phyloP scores from a whole-genome alignment of 768 basidiomycete species.

The Ramaria sp. region DNA sequence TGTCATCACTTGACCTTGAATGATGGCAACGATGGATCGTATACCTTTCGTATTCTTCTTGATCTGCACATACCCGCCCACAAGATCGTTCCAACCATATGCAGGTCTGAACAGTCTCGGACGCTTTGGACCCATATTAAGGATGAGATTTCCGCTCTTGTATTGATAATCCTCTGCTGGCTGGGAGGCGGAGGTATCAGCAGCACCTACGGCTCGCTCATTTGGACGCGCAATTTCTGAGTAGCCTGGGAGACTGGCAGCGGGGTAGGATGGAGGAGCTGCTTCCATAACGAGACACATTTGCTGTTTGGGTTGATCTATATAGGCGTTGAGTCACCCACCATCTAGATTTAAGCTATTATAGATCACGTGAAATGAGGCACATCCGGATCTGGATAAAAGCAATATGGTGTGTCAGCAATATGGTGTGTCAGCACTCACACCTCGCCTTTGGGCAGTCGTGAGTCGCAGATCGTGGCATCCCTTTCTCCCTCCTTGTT shows the following conservation, averaged over 20 bases:
- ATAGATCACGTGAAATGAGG: too few relatives aligned
- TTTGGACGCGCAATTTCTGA: neutral
- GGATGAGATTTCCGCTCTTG: slow-evolving; percentile 27
- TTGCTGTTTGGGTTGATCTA: too few relatives aligned
- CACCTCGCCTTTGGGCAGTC: too few relatives aligned
- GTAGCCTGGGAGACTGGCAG: neutral
- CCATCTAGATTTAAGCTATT: too few relatives aligned
- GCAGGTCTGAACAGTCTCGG: slow-evolving; percentile 28
- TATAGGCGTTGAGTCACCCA: too few relatives aligned
- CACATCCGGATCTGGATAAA: too few relatives aligned
- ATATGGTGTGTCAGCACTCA: too few relatives aligned
- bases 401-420: too few relatives aligned
- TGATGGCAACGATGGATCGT: slow-evolving; percentile 27
- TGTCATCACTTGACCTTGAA: slow-evolving; percentile 27
- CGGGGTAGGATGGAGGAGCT: neutral
- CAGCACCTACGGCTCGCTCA: neutral
- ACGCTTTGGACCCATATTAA: slow-evolving; percentile 30
- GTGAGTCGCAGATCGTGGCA: too few relatives aligned
- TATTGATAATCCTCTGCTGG: slow-evolving; percentile 25
- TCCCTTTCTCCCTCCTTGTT: too few relatives aligned
- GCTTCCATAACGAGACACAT: too few relatives aligned
- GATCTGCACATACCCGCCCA: slow-evolving; percentile 30
- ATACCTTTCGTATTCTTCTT: slow-evolving; percentile 25
- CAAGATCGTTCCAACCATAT: slow-evolving; percentile 30
- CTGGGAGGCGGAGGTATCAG: neutral